Conservation (phyloP, 345 rosid genomes). For the Eucalyptus globulus region DNA sequence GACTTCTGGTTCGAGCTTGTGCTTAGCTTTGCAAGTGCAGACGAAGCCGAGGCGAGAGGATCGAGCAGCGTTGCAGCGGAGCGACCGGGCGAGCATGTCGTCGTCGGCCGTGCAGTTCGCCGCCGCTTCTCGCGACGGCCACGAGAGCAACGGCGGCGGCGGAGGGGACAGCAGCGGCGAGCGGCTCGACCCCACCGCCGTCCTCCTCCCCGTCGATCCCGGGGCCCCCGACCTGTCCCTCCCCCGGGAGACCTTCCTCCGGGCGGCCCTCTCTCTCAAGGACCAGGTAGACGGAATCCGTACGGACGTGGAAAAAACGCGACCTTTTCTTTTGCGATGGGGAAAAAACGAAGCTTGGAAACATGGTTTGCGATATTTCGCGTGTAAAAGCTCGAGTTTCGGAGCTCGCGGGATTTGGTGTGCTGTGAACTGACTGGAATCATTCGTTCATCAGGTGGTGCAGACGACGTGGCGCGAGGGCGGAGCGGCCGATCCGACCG, state of each 20-base stretch:
- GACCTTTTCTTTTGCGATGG: background rate
- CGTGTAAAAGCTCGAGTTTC: background rate
- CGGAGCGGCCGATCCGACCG: slow-evolving; percentile 44
- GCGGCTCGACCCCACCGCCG: slow-evolving; percentile 6
- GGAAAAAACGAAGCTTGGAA: background rate
- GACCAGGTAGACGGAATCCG: slow-evolving; percentile 20
- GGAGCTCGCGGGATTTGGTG: background rate
- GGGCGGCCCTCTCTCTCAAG: slow-evolving; percentile 64
- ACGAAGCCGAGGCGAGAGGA: no score
- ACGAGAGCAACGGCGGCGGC: background rate
- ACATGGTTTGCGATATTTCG: background rate
- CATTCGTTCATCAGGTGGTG: slow-evolving; percentile 29
- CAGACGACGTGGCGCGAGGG: slow-evolving; percentile 42
- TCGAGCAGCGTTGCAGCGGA: background rate
- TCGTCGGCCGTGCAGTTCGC: slow-evolving; percentile 20
- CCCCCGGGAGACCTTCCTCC: slow-evolving; percentile 28
- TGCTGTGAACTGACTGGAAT: background rate
- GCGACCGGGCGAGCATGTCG: slow-evolving; percentile 5
- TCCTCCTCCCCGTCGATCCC: slow-evolving; percentile 15
- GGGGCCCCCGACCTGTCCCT: slow-evolving; percentile 14
- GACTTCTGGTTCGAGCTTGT: no score
- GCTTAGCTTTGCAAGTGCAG: no score
- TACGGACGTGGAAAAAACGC: background rate
- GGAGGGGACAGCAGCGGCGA: slow-evolving; percentile 3
- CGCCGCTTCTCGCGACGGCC: background rate